Evolutionary conservation across 1,284 basidiomycete species (phyloP), one percentile per base, ranked within the genome.

Genomic region (Earliella scabrosa): DNA sequence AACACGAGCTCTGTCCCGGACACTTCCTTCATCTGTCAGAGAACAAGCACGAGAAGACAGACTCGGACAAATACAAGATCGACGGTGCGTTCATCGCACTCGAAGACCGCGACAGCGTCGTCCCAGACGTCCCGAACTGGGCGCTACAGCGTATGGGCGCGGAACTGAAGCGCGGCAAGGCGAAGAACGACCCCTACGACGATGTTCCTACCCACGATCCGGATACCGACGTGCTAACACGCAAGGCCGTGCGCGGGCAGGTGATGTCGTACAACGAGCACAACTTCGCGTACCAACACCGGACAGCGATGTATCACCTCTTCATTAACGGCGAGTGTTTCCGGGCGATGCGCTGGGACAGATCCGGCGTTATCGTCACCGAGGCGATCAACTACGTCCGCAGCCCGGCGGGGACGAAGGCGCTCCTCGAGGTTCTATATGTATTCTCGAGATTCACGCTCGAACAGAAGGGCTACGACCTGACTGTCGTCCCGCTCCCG

Each of bases 331-430:
- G 38, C n/a, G 18, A 18, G 6, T 8, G 18, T 4, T 45, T 46
- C 40, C 52, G 52, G 18, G 31, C 29, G 4, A 18, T 54, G 24
- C 41, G 52, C 1, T 50, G 50, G 45, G 50, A 54, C 40, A n/a
- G n/a, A n/a, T n/a, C n/a, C n/a, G n/a, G n/a, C n/a, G n/a, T n/a
- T n/a, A n/a, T n/a, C n/a, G n/a, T n/a, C n/a, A n/a, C n/a, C n/a
- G n/a, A n/a, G n/a, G n/a, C n/a, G n/a, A n/a, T n/a, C n/a, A n/a
- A n/a, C n/a, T n/a, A n/a, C n/a, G n/a, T n/a, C n/a, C n/a, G n/a
- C n/a, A n/a, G n/a, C n/a, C n/a, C n/a, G n/a, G n/a, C n/a, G n/a
- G n/a, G n/a, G n/a, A n/a, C n/a, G n/a, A n/a, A n/a, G n/a, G n/a
- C n/a, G n/a, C n/a, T n/a, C n/a, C n/a, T n/a, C n/a, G n/a, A n/a